Conservation (phyloP, 768 basidiomycete genomes). For the Gautieria morchelliformis region DNA sequence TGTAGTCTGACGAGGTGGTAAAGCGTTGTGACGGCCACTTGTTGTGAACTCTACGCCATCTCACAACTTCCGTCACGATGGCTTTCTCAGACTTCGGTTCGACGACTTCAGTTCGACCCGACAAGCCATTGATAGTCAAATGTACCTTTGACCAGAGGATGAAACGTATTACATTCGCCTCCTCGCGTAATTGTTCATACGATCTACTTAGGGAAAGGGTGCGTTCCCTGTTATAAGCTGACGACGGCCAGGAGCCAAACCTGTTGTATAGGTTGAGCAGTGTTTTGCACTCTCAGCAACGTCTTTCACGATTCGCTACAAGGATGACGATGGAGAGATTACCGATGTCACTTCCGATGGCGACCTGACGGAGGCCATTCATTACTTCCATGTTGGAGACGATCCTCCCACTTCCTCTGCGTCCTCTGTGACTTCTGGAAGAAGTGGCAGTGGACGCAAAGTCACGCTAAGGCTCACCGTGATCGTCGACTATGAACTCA, state of each 20-base stretch:
- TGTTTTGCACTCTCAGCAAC: constrained; percentile 68
- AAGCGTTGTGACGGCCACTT: too few species aligned
- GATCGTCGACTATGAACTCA: constrained; percentile 81
- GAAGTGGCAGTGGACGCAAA: constrained; percentile 49
- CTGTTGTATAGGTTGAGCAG: constrained; percentile 59
- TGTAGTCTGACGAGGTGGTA: too few species aligned
- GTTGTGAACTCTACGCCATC: too few species aligned
- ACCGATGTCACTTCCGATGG: constrained; percentile 57
- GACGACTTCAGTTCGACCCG: constrained; percentile 36
- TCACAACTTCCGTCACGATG: not conserved
- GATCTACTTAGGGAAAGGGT: constrained; percentile 68
- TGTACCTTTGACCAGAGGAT: constrained; percentile 68
- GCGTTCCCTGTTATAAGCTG: constrained; percentile 16
- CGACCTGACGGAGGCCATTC: constrained; percentile 79
- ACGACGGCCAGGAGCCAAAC: constrained; percentile 4
- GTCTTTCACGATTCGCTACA: constrained; percentile 68
- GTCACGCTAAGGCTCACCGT: constrained; percentile 74
- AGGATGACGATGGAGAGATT: constrained; percentile 81
- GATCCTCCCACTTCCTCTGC: constrained; percentile 63
- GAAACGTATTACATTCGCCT: constrained; percentile 71
- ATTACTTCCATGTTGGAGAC: constrained; percentile 78
- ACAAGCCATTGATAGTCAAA: constrained; percentile 74
- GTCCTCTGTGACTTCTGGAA: constrained; percentile 59
- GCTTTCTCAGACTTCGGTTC: constrained; percentile 9
- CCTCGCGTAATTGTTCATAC: constrained; percentile 71